Conservation (phyloP, 2,329 filamentous ascomycete species). For the Verticillium dahliae region DNA sequence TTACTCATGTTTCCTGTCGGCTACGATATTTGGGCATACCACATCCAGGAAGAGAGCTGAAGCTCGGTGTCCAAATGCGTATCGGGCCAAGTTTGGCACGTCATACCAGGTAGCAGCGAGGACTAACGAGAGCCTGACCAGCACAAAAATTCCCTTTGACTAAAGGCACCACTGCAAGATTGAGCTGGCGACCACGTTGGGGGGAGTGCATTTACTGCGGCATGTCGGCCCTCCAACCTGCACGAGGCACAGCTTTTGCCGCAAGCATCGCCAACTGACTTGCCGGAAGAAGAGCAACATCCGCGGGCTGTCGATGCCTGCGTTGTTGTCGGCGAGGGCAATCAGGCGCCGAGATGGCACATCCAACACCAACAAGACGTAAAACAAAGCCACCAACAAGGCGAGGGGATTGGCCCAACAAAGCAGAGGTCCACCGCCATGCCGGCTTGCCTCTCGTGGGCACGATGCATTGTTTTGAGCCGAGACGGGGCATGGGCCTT, state of each 20-base stretch:
- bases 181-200: background rate
- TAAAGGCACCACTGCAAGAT: background rate
- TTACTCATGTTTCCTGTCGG: background rate
- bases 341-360: conserved; percentile 6
- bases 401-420: background rate
- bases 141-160: background rate
- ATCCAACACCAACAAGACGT: conserved; percentile 1
- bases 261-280: conserved; percentile 8
- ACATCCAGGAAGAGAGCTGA: background rate
- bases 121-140: background rate
- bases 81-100: background rate
- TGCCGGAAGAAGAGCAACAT: conserved; percentile 5
- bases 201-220: background rate
- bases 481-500: background rate
- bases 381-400: background rate
- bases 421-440: background rate
- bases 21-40: background rate
- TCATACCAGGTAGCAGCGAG: background rate
- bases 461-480: background rate
- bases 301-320: conserved; percentile 1
- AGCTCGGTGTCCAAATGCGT: background rate
- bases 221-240: background rate
- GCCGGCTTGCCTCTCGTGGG: background rate
- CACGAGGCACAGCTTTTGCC: conserved; percentile 7
- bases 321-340: background rate